These are phyloP conservation scores for Nigrospora osmanthi DNA, from an alignment of 2,329 filamentous ascomycete genomes.

Conservation along the genomic window DNA sequence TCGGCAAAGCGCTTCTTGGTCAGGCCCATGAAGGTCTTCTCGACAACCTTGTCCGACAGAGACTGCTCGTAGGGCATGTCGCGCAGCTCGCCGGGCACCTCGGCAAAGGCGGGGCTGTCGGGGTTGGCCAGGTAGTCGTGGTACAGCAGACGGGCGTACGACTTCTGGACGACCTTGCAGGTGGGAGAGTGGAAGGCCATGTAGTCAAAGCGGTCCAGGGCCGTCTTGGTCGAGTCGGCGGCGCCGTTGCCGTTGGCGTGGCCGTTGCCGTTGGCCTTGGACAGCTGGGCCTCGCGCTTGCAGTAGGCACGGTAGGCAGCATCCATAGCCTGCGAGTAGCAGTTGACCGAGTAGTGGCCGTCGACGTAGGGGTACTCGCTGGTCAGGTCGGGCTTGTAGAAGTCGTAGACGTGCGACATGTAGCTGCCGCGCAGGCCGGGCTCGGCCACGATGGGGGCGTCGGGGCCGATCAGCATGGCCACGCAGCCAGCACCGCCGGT, in stretches of 20 bases:
- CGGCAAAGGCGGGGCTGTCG: slow-evolving; percentile 58
- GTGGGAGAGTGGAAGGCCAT: slow-evolving; percentile 76
- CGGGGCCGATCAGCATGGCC: slow-evolving; percentile 70
- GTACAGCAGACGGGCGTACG: slow-evolving; percentile 76
- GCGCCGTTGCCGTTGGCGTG: slow-evolving; percentile 39
- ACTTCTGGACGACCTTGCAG: slow-evolving; percentile 83
- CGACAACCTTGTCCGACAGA: slow-evolving; percentile 70
- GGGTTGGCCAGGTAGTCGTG: slow-evolving; percentile 75
- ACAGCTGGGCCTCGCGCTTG: slow-evolving; percentile 58
- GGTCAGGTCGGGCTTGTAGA: slow-evolving; percentile 83
- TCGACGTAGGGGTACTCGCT: slow-evolving; percentile 84
- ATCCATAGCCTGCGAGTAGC: slow-evolving; percentile 76
- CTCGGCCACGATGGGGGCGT: slow-evolving; percentile 70
- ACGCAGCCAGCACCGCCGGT: slow-evolving; percentile 75
- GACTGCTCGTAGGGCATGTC: slow-evolving; percentile 76
- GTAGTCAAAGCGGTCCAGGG: slow-evolving; percentile 77
- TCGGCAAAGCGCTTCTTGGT: slow-evolving; percentile 80
- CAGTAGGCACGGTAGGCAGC: slow-evolving; percentile 75
- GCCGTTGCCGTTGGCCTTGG: slow-evolving; percentile 37
- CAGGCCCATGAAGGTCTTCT: slow-evolving; percentile 80
- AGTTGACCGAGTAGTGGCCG: slow-evolving; percentile 74
- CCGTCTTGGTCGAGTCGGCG: slow-evolving; percentile 42
- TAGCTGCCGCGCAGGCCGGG: slow-evolving; percentile 72
- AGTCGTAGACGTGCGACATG: slow-evolving; percentile 81
- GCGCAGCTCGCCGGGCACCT: slow-evolving; percentile 68